Evolutionary conservation across 2,329 filamentous ascomycete genomes (phyloP), one percentile per base, ranked within the genome.

Genomic region (Huntiella bhutanensis): DNA sequence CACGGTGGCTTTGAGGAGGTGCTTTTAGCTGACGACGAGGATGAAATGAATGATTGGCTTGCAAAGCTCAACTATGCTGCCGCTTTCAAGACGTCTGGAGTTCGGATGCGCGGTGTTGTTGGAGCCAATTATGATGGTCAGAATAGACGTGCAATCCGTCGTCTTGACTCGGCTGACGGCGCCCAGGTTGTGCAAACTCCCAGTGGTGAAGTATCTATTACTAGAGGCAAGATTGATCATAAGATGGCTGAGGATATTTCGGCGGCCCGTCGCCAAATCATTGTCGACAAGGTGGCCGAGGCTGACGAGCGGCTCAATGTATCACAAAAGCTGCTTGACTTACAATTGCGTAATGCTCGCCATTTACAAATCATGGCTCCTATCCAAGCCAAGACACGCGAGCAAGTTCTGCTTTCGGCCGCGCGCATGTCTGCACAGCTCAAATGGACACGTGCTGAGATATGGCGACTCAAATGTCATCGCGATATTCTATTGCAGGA

Each of bases 1-100:
- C 83, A 91, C 52, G 82, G 82, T 43, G 82, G 85, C 1, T 67
- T 87, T 35, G 88, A 98, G 56, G 91, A 98, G 58, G 79, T 88
- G 1, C 80, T 98, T 34, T 66, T 96, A 13, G 88, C 91, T 4
- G 87, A 95, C 55, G 85, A 77, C 45, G 91, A 98, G 55, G 68
- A 75, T 1, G 91, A 98, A 55, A 78, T 93, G 71, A 93, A 95
- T 55, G 91, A 98, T 58, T 98, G 91, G 91, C 67, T 98, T 22
- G 83, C 82, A 5, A 91, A 94, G 56, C 72, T 98, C 50, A 98
- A 98, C 59, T 96, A 96, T 58, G 88, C 88, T 33, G 87, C 91
- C 6, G 84, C 91, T 1, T 96, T 96, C 60, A 75, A 85, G 54
- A 93, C 86, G 0, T 84, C 87, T 4, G 87, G 88, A 10, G 85